Evolutionary conservation across 1,284 basidiomycete genomes (phyloP), one percentile per base, ranked within the genome.

Genomic region (Takashimella koratensis): DNA sequence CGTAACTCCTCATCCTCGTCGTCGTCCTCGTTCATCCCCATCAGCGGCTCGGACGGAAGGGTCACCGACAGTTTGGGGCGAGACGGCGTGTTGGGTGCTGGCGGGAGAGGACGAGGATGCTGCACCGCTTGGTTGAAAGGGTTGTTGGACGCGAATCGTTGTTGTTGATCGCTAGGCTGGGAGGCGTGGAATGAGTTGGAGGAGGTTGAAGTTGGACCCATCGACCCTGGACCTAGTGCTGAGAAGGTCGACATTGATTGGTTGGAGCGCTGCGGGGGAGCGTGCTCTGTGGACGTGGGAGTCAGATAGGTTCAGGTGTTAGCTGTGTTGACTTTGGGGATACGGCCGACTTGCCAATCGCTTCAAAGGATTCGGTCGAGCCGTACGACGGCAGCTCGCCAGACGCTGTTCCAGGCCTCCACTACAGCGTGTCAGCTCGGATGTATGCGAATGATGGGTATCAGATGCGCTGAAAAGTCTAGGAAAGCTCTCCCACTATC

Each of bases 81-180:
- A 77, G 50, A 78, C 77, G 24, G 77, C 79, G 5, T 86, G 68
- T 22, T 66, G 62, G 5, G 47, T 25, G 46, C 59, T 48, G 26
- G 59, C 47, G 26, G 47, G 43, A 53, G 49, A 13, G 52, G 26
- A 4, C 39, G 27, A 6, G 51, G n/a, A 3, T 40, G 51, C 27
- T 43, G 27, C 22, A 23, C 49, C 36, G 48, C n/a, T 41, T 52
- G 53, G 16, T 56, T 42, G 52, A 65, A 65, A 2, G 64, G 66
- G 25, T 63, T 66, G 46, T 64, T 65, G 21, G 53, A 60, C 16
- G 45, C 53, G 45, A 68, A 60, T 1, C 60, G 50, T 42, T 57
- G 56, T 26, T 30, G 54, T 53, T 51, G 48, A 48, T 55, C 5
- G n/a, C 47, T 3, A 49, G 23, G 23, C 41, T 45, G 49, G 26